These are phyloP conservation scores for Hypoxylon lenormandii DNA, from an alignment of 495 filamentous ascomycete genomes.

Conservation along the genomic window DNA sequence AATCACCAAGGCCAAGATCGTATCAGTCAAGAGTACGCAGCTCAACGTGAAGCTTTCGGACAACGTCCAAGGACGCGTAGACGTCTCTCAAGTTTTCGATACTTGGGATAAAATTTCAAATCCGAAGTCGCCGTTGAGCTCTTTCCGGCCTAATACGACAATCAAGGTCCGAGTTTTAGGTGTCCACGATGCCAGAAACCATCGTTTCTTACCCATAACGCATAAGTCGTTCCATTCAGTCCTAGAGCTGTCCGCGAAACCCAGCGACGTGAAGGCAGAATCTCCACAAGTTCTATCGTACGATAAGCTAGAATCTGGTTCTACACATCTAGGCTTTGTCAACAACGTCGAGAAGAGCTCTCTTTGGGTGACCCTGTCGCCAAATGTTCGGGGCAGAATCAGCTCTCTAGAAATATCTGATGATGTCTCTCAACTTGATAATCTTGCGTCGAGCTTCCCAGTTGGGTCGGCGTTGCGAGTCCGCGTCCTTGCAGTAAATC, in stretches of 20 bases:
- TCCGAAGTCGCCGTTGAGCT: slow-evolving; percentile 77
- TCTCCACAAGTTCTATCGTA: slow-evolving; percentile 70
- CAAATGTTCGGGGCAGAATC: slow-evolving; percentile 88
- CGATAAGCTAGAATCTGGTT: slow-evolving; percentile 77
- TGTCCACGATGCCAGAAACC: slow-evolving; percentile 87
- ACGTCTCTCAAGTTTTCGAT: slow-evolving; percentile 89
- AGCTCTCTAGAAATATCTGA: slow-evolving; percentile 84
- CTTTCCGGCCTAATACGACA: slow-evolving; percentile 76
- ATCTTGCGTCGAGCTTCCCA: slow-evolving; percentile 86
- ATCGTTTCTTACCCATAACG: slow-evolving; percentile 89
- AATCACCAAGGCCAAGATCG: slow-evolving; percentile 80
- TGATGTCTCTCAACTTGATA: slow-evolving; percentile 77
- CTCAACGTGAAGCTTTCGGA: slow-evolving; percentile 90
- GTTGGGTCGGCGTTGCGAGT: slow-evolving; percentile 85
- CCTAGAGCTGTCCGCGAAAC: slow-evolving; percentile 89
- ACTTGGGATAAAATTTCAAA: slow-evolving; percentile 85
- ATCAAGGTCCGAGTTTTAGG: slow-evolving; percentile 83
- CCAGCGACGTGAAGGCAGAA: slow-evolving; percentile 68
- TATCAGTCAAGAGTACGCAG: slow-evolving; percentile 86
- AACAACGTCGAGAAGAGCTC: slow-evolving; percentile 84
- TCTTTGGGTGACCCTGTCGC: slow-evolving; percentile 89
- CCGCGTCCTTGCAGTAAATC: slow-evolving; percentile 79
- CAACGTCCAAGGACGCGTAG: slow-evolving; percentile 88
- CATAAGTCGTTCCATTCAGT: slow-evolving; percentile 83
- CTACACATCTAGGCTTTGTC: slow-evolving; percentile 80